Evolutionary conservation across 2,329 filamentous ascomycete genomes (phyloP), one percentile per base, ranked within the genome.

Genomic region (Ophiocordyceps camponoti-saundersi): DNA sequence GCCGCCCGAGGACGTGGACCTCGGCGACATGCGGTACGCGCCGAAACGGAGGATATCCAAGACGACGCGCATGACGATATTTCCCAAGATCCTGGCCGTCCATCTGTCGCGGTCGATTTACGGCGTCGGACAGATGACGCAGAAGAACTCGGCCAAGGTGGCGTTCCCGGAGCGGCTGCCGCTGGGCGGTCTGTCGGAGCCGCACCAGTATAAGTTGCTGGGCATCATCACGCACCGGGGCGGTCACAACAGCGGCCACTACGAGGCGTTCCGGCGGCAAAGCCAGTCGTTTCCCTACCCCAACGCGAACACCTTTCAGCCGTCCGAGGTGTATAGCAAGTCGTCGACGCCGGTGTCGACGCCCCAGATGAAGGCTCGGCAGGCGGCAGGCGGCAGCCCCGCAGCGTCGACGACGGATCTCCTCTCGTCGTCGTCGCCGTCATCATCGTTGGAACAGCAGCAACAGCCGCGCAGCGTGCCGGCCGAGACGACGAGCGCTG

Each of bases 91-190:
- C 41, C 74, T 98, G 49, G 86, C 89, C 20, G 80, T 98, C 49
- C 92, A 98, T 60, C 73, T 98, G 20, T 95, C 88, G 1, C 79
- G 92, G 44, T 95, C 89, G 23, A 93, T 96, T 54, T 98, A 87
- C 64, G 88, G 92, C 54, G 70, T 74, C 21, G 77, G 79, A 44
- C 79, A 77, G 51, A 74, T 76, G 49, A 95, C 89, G 1, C 82
- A 82, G 42, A 98, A 98, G 65, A 98, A 98, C 60, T 80, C 85
- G 49, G 90, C 90, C 56, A 96, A 95, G 61, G 89, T 98, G 2
- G 70, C 84, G 0, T 98, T 96, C 56, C 89, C 89, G 0, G 90
- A 96, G 62, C 73, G 75, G n/a, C 65, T 98, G 2, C 78, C 85
- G 0, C 68, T 98, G 3, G 92, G 92, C 1, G 80, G 87, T 1